Evolutionary conservation across 2,329 filamentous ascomycete genomes (phyloP).

Genomic region (Ramularia collo-cygni): DNA sequence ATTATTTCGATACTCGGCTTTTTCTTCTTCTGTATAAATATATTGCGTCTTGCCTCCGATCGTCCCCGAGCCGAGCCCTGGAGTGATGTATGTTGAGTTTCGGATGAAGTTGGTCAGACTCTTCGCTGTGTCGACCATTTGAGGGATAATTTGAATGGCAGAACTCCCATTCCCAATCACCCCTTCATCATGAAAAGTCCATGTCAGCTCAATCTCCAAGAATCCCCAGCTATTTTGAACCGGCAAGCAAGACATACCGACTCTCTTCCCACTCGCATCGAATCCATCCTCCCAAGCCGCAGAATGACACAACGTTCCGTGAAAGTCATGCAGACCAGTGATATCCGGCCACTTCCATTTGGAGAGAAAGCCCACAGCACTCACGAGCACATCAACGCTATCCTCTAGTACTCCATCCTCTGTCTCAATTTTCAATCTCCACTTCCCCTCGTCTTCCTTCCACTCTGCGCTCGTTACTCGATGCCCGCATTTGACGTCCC

Average conservation of each 20-base stretch:
- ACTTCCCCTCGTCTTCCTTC: conserved; percentile 29
- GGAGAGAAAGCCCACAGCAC: conserved; percentile 20
- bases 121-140: conserved; percentile 31
- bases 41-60: conserved; percentile 26
- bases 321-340: conserved; percentile 35
- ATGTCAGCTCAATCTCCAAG: too few species aligned
- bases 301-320: conserved; percentile 38
- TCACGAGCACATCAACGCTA: conserved; percentile 33
- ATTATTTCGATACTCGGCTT: conserved; percentile 25
- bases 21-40: conserved; percentile 28
- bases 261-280: conserved; percentile 33
- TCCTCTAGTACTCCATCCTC: conserved; percentile 23
- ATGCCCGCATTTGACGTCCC: conserved; percentile 34
- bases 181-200: too few species aligned
- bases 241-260: conserved; percentile 20
- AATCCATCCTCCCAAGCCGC: conserved; percentile 35
- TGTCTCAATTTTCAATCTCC: conserved; percentile 30
- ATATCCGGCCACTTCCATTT: conserved; percentile 36
- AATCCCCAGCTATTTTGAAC: too few species aligned
- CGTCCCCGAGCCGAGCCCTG: conserved; percentile 22
- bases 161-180: conserved; percentile 38
- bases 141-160: conserved; percentile 38
- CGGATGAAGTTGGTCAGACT: conserved; percentile 30
- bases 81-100: conserved; percentile 30
- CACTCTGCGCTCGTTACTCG: conserved; percentile 33